These are phyloP conservation scores for Crithidia bombi DNA, from an alignment of 208 protist species.

Conservation along the genomic window DNA sequence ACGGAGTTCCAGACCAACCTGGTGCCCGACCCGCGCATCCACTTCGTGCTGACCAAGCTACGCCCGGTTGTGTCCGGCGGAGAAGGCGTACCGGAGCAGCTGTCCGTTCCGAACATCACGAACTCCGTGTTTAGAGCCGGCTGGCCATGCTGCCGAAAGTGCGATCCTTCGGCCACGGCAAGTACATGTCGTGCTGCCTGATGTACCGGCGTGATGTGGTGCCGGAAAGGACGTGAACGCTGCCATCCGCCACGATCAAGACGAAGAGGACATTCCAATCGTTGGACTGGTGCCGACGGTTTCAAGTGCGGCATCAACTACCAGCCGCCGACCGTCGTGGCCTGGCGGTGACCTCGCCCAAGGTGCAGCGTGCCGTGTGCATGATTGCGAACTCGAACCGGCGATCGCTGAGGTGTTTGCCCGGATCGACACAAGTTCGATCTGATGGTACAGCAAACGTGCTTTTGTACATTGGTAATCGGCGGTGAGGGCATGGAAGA, in stretches of 20 bases:
- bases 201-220: constrained; percentile 98
- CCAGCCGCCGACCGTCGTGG: constrained; percentile 96
- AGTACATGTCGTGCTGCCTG: constrained; percentile 98
- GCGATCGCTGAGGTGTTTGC: constrained; percentile 95
- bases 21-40: too few relatives aligned
- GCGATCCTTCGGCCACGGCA: constrained; percentile 95
- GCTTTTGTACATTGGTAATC: constrained; percentile 94
- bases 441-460: constrained; percentile 57
- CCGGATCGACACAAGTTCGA: constrained; percentile 96
- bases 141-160: constrained; percentile 94
- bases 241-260: constrained; percentile 94
- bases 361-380: constrained; percentile 95
- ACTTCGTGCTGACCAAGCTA: too few relatives aligned
- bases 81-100: too few relatives aligned
- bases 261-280: constrained; percentile 96
- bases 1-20: too few relatives aligned
- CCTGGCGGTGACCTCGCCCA: constrained; percentile 95
- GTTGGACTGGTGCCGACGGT: constrained; percentile 97
- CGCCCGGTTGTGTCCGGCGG: too few relatives aligned
- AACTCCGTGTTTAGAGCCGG: constrained; percentile 94
- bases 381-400: constrained; percentile 94
- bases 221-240: constrained; percentile 97
- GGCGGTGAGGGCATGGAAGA: constrained; percentile 98
- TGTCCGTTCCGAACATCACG: constrained; percentile 96
- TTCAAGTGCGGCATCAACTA: constrained; percentile 99